A percentile compares a stretch with the other conserved stretches of the same genome.
These are phyloP conservation scores for Amphichorda felina DNA, from an alignment of 2,329 filamentous ascomycete genomes.

Conservation along the genomic window DNA sequence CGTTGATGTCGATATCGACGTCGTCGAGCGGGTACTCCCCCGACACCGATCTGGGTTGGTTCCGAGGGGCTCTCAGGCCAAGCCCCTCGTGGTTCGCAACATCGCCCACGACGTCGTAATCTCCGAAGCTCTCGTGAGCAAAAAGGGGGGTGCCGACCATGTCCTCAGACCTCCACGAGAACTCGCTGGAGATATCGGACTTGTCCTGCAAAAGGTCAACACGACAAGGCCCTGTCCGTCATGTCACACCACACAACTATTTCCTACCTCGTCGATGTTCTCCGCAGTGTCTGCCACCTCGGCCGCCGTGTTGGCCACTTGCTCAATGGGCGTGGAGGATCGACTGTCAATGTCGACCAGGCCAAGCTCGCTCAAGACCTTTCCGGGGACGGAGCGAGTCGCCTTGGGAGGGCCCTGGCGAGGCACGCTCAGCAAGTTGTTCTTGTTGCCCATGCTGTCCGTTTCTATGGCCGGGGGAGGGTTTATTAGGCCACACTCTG, in stretches of 20 bases:
- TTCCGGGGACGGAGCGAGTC: not conserved
- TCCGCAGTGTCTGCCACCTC: slow-evolving; percentile 31
- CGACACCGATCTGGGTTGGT: slow-evolving; percentile 1
- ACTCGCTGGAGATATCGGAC: not conserved
- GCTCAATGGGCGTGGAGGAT: slow-evolving; percentile 24
- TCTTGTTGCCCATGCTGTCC: slow-evolving; percentile 33
- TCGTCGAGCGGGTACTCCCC: slow-evolving; percentile 1
- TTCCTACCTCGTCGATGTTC: slow-evolving; percentile 18
- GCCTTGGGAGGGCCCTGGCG: not conserved
- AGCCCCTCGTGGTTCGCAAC: slow-evolving; percentile 14
- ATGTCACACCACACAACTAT: not conserved
- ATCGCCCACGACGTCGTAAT: slow-evolving; percentile 20
- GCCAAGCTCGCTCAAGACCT: slow-evolving; percentile 2
- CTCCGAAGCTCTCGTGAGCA: slow-evolving; percentile 32
- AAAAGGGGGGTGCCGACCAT: slow-evolving; percentile 25
- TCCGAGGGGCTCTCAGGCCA: not conserved
- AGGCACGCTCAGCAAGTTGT: slow-evolving; percentile 28
- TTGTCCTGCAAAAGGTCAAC: not conserved
- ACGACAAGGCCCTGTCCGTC: no score
- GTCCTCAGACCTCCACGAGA: no score
- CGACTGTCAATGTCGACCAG: slow-evolving; percentile 7
- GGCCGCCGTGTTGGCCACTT: slow-evolving; percentile 28
- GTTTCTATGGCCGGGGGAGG: slow-evolving; percentile 13
- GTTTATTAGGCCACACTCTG: not conserved
- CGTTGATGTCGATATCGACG: slow-evolving; percentile 24